phyloP scores from a whole-genome alignment of 176 grass and related monocot genomes.

The Calamus simplicifolius region DNA sequence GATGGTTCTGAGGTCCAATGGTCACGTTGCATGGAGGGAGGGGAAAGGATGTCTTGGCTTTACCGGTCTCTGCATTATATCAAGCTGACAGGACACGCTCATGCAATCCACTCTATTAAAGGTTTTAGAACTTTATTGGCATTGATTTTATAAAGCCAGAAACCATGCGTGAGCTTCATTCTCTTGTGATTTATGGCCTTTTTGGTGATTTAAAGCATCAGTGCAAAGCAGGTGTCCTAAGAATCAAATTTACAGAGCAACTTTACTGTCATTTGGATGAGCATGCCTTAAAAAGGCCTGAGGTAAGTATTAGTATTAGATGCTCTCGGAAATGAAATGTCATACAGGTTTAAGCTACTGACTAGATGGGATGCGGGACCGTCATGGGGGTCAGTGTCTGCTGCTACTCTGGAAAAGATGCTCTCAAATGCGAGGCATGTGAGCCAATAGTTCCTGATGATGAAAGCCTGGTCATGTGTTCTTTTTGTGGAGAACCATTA shows the following conservation, averaged over 20 bases:
- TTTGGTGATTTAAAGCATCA: constrained; percentile 57
- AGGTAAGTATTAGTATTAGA: constrained; percentile 22
- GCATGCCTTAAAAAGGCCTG: constrained; percentile 29
- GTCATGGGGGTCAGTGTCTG: constrained; percentile 16
- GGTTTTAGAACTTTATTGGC: constrained; percentile 41
- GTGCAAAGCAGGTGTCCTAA: constrained; percentile 56
- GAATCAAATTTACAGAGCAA: constrained; percentile 55
- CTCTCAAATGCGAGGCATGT: constrained; percentile 35
- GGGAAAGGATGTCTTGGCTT: too few species aligned
- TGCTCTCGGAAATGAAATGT: constrained; percentile 51
- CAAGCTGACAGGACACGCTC: too few species aligned
- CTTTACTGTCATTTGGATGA: constrained; percentile 37
- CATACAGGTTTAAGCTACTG: constrained; percentile 39
- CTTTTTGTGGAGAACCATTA: constrained; percentile 69
- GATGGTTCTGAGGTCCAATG: too few species aligned
- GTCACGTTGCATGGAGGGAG: too few species aligned
- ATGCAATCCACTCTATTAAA: too few species aligned
- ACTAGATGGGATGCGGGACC: constrained; percentile 28
- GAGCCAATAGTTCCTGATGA: constrained; percentile 76
- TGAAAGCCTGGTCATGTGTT: constrained; percentile 74
- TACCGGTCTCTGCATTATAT: too few species aligned
- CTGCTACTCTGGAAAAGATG: constrained; percentile 33
- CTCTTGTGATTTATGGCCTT: constrained; percentile 49
- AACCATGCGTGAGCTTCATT: constrained; percentile 57
- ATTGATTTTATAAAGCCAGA: constrained; percentile 69